Evolutionary conservation across 805 yeast genomes (phyloP).

Genomic region (Sugiyamaella marilandica): DNA sequence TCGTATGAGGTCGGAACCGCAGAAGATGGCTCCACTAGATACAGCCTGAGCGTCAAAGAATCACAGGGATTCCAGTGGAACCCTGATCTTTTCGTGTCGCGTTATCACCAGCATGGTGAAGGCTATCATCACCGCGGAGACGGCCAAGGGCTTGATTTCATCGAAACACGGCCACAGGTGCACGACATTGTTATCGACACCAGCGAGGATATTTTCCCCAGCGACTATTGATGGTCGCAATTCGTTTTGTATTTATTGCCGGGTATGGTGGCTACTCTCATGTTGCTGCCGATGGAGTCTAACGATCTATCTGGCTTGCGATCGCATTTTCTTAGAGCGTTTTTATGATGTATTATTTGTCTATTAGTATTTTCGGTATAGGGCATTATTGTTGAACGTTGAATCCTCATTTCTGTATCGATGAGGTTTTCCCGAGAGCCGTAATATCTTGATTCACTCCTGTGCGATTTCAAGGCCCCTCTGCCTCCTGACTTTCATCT

Average conservation of each 20-base stretch:
- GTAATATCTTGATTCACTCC: too few species aligned
- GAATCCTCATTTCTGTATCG: neutral
- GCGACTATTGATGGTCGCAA: conserved; percentile 12
- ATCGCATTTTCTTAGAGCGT: neutral
- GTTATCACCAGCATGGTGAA: conserved; percentile 18
- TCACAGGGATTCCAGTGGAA: conserved; percentile 31
- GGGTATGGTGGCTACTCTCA: too few species aligned
- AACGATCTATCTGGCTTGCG: neutral
- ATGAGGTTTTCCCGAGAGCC: too few species aligned
- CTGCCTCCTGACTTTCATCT: too few species aligned
- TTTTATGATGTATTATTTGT: neutral
- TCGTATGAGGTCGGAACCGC: conserved; percentile 21
- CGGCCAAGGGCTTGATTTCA: neutral
- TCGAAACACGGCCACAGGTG: conserved; percentile 19
- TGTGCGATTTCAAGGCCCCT: too few species aligned
- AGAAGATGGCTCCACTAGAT: conserved; percentile 23
- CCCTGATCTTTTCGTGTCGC: conserved; percentile 27
- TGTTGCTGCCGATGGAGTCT: neutral
- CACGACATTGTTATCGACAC: conserved; percentile 21
- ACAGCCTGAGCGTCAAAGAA: conserved; percentile 23
- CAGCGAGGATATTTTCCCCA: conserved; percentile 22
- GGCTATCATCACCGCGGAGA: conserved; percentile 5
- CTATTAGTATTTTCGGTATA: neutral
- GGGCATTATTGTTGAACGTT: neutral
- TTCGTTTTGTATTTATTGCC: neutral